Evolutionary conservation across 495 filamentous ascomycete species (phyloP).

Genomic region (Polyplosphaeria fusca): DNA sequence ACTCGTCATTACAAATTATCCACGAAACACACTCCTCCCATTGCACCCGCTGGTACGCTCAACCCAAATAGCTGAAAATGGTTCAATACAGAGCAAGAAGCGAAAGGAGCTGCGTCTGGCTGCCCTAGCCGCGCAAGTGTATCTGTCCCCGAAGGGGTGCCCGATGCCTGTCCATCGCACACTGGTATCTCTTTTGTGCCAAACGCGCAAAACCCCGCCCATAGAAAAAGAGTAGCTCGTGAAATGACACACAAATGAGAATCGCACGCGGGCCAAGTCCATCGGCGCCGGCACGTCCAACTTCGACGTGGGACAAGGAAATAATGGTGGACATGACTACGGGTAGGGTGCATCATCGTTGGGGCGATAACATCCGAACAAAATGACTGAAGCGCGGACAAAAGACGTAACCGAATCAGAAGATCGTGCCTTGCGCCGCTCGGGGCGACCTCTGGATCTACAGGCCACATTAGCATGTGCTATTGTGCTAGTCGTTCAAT

Average conservation of each 20-base stretch:
- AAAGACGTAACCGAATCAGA: background rate
- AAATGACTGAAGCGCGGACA: background rate
- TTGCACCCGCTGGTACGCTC: background rate
- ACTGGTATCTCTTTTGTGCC: background rate
- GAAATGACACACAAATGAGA: background rate
- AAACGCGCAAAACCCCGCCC: background rate
- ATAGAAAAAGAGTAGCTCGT: background rate
- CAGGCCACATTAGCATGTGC: background rate
- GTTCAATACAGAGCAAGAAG: background rate
- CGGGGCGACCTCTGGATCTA: background rate
- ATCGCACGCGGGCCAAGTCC: background rate
- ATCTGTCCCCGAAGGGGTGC: background rate
- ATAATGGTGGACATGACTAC: background rate
- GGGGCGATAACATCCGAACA: conserved; percentile 2
- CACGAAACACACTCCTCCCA: background rate
- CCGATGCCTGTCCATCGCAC: background rate
- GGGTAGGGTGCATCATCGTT: background rate
- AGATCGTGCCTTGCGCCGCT: background rate
- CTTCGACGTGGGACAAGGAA: background rate
- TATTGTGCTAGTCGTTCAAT: conserved; percentile 46
- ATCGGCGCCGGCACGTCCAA: background rate
- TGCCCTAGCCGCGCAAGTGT: background rate
- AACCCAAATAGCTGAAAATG: background rate
- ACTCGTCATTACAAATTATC: background rate
- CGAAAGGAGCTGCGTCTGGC: background rate